Evolutionary conservation across 257 asterid species (phyloP), one percentile per base, ranked within the genome.

Genomic region (Fraxinus pennsylvanica): DNA sequence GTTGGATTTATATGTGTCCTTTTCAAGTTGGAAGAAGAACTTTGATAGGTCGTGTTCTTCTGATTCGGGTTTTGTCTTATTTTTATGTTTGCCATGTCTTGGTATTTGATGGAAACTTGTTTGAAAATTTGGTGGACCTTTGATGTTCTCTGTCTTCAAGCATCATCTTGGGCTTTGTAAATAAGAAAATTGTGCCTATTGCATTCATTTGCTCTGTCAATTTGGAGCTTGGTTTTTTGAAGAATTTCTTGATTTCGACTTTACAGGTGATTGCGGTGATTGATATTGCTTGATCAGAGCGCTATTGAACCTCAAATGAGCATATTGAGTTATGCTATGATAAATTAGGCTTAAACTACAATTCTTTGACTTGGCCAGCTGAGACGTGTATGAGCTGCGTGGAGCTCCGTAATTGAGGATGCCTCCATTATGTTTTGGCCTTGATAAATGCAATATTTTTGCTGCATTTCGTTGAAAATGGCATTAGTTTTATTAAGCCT

Each of bases 391-490:
- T 25, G 75, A 75, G 68, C 80, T 78, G 35, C 79, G 85, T 43
- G 85, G 82, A 75, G 84, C 67, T 74, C 80, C 79, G 41, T 70
- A 74, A 33, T 73, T 74, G 71, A 85, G 89, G 67, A 86, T 84
- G 89, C 79, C 72, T 74, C 79, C 83, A 1, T 57, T 77, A 41
- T 67, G 50, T 19, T 74, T 78, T 81, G 78, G 81, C 43, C 35
- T 50, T 35, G 70, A 66, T 69, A 84, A 78, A 80, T 78, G 89
- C 84, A 79, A 66, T 77, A 57, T 76, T 77, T 77, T 73, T 81
- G 84, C n/a, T 29, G 59, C 57, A 54, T 75, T 72, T 79, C 72
- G 17, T 30, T 78, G 77, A 89, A 81, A 81, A 89, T 90, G 85
- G 82, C 75, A 33, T 79, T 82, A 57, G 73, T 81, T 76, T 72